Percentiles rank a stretch among this genome's conserved stretches.
These are phyloP conservation scores for Phytopythium kandeliae DNA, from an alignment of 352 stramenopile species.

Conservation along the genomic window DNA sequence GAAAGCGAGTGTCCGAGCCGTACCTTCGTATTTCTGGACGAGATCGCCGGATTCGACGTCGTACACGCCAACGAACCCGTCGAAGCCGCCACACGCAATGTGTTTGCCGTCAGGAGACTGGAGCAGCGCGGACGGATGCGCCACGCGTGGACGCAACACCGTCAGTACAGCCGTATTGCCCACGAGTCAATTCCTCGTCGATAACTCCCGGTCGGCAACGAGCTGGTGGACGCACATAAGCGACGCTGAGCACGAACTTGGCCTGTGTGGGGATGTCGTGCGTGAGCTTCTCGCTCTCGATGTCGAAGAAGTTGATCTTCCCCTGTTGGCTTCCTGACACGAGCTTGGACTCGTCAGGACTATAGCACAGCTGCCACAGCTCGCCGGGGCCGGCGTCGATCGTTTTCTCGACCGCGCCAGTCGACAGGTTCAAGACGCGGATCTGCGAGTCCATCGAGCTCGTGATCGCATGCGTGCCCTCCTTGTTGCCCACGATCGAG, in stretches of 20 bases:
- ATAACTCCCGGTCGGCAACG: not conserved
- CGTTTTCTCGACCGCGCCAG: constrained; percentile 68
- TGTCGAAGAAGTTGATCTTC: constrained; percentile 86
- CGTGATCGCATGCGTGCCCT: constrained; percentile 64
- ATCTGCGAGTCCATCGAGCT: constrained; percentile 85
- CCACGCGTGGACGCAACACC: not conserved
- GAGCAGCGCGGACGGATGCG: constrained; percentile 1
- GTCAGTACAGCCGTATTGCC: not conserved
- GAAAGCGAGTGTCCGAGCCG: not conserved
- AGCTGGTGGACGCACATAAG: constrained; percentile 39
- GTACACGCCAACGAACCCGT: constrained; percentile 84
- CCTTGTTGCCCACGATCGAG: constrained; percentile 78
- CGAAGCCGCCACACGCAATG: constrained; percentile 73
- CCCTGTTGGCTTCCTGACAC: constrained; percentile 78
- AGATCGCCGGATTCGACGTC: constrained; percentile 70
- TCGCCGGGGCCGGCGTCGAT: constrained; percentile 84
- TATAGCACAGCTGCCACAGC: constrained; percentile 86
- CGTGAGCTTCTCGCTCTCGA: constrained; percentile 73
- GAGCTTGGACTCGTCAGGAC: constrained; percentile 73
- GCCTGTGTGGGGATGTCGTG: constrained; percentile 64
- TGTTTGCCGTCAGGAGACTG: constrained; percentile 81
- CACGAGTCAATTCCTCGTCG: not conserved
- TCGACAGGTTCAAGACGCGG: constrained; percentile 68
- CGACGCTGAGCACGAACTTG: constrained; percentile 77
- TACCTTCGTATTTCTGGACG: constrained; percentile 86